Base-by-base conservation (phyloP, 352 stramenopile genomes). In the Phytophthora quininea region DNA sequence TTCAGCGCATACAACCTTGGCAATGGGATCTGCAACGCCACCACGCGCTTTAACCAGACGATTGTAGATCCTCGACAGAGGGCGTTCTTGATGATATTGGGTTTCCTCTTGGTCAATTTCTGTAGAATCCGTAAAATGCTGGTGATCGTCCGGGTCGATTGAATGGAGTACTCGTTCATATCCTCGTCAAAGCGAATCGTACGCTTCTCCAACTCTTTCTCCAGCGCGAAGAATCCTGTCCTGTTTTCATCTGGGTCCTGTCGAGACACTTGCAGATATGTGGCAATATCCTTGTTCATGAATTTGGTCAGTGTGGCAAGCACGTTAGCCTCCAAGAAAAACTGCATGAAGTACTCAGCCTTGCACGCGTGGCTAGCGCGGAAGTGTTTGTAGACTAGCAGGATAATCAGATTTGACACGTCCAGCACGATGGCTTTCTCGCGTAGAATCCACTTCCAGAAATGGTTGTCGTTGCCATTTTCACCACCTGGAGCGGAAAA, bases 211-310 rank as follows among this genome's bases (percentile, higher is more conserved):
- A 87, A 48, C 24, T 91, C 82, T 40, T 81, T 79, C 53, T 91
- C 81, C 24, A 91, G 77, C 11, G 71, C 69, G 50, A 80, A 79
- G 19, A 93, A 90, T 11, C 87, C 84, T 8, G 66, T 76, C 24
- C 83, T 83, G 0, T 48, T 29, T 32, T 91, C 80, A 35, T 90
- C 78, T 0, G 53, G 53, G 24, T 89, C 80, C 62, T 89, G 79
- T 0, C 81, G 74, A 19, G 81, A 77, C 43, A 92, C 83, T 58
- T 95, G 86, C 30, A 95, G 68, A 55, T 93, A 95, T 32, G 84
- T 91, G 11, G 72, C 70, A 58, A 92, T 71, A 73, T 95, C 87
- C 62, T 92, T 91, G 66, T 95, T 95, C 83, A 95, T 91, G 60
- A 93, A 95, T 62, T 95, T 95, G 55, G 84, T 95, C 38, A 92